Evolutionary conservation across 2,329 filamentous ascomycete genomes (phyloP).

Genomic region (Apiospora kogelbergensis): DNA sequence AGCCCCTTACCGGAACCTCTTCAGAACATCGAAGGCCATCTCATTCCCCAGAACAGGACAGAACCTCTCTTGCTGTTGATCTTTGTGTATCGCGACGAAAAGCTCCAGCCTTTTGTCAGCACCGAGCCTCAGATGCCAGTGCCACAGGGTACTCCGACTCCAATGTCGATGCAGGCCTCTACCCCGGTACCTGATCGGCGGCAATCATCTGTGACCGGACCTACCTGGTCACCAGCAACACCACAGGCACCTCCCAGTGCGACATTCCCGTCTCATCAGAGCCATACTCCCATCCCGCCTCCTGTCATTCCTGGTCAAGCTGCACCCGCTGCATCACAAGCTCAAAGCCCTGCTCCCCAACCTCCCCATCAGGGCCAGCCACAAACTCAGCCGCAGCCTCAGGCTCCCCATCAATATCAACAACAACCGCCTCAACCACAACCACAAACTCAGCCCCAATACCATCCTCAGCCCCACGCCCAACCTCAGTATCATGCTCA

Average conservation of each 20-base stretch:
- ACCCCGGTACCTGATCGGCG: conserved; percentile 34
- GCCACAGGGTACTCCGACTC: conserved; percentile 26
- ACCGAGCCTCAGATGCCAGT: conserved; percentile 22
- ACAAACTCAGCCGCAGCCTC: conserved; percentile 15
- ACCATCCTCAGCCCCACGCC: background rate
- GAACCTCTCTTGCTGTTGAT: conserved; percentile 81
- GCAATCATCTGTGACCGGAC: conserved; percentile 46
- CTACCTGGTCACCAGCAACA: conserved; percentile 55
- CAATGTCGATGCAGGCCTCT: conserved; percentile 16
- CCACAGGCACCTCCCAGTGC: conserved; percentile 35
- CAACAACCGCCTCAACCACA: background rate
- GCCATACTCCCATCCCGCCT: conserved; percentile 33
- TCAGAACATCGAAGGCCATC: conserved; percentile 82
- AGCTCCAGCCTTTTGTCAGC: conserved; percentile 28
- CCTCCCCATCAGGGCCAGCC: background rate
- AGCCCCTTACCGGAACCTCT: conserved; percentile 80
- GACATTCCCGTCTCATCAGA: conserved; percentile 25
- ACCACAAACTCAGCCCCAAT: background rate
- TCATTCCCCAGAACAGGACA: conserved; percentile 67
- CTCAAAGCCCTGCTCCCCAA: background rate
- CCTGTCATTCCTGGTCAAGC: conserved; percentile 32
- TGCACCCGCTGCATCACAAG: conserved; percentile 14
- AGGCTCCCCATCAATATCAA: conserved; percentile 14
- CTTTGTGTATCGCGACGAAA: conserved; percentile 75
- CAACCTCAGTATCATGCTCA: background rate